A percentile compares a stretch with the other conserved stretches of the same genome.
Conservation (phyloP, 1,284 basidiomycete species). For the Leucoagaricus sp. region DNA sequence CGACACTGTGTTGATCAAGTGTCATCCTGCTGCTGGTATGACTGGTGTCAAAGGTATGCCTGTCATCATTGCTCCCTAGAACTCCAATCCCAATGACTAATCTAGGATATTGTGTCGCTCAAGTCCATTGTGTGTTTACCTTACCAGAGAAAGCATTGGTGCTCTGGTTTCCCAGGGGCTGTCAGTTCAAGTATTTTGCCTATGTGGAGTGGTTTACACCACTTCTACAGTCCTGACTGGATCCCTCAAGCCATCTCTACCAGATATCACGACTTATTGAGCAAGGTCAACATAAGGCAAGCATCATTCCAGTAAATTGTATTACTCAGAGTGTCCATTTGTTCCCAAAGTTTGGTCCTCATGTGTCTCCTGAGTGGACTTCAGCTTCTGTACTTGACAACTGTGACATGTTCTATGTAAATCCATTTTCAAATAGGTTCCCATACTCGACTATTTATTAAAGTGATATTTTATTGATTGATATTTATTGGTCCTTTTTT, state of each 20-base stretch:
- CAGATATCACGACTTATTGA: neutral
- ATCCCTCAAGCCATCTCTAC: neutral
- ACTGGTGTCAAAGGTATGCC: neutral
- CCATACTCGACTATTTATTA: neutral
- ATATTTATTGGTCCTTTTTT: too few relatives aligned
- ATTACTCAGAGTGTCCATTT: constrained; percentile 13
- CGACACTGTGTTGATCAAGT: constrained; percentile 23
- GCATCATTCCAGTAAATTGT: constrained; percentile 8
- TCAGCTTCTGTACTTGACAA: constrained; percentile 5
- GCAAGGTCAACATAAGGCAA: neutral
- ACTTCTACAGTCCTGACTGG: constrained; percentile 15
- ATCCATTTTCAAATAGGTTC: constrained; percentile 2
- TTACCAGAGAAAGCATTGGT: constrained; percentile 16
- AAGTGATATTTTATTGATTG: too few relatives aligned
- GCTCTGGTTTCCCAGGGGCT: constrained; percentile 5
- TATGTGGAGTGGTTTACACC: constrained; percentile 30
- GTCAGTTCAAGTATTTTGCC: constrained; percentile 15
- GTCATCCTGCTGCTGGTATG: neutral
- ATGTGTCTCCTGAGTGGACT: constrained; percentile 7
- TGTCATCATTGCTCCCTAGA: too few relatives aligned
- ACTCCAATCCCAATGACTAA: too few relatives aligned
- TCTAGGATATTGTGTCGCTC: constrained; percentile 17
- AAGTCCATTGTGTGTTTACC: constrained; percentile 26
- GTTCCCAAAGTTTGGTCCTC: constrained; percentile 8
- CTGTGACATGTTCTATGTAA: neutral